Evolutionary conservation across 441 rosid genomes (phyloP).

Genomic region (Gossypium schwendimanii): DNA sequence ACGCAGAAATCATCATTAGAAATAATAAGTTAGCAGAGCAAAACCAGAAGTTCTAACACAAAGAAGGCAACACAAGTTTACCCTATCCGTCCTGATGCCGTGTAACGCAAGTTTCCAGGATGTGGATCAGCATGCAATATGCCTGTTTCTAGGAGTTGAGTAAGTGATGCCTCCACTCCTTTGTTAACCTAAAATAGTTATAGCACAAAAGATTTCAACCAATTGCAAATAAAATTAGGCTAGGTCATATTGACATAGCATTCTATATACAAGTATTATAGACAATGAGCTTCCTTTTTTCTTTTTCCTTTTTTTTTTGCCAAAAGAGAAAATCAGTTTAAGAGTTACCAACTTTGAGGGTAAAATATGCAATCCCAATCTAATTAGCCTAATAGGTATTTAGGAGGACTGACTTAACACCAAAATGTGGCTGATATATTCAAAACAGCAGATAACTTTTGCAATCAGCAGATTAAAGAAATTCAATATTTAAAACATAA

Average conservation of each 20-base stretch:
- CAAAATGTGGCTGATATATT: neutral
- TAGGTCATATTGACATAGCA: slow-evolving; percentile 6
- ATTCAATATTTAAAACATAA: neutral
- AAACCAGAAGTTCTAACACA: slow-evolving; percentile 13
- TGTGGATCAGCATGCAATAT: slow-evolving; percentile 97
- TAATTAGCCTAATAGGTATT: neutral
- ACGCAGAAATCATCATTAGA: slow-evolving; percentile 19
- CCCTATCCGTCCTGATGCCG: slow-evolving; percentile 80
- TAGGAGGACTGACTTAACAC: neutral
- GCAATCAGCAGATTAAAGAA: neutral
- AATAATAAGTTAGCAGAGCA: slow-evolving; percentile 16
- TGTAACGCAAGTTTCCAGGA: slow-evolving; percentile 90
- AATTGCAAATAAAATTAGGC: slow-evolving; percentile 13
- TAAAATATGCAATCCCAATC: slow-evolving; percentile 4
- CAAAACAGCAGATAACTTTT: neutral
- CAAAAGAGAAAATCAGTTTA: neutral
- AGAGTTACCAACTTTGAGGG: neutral
- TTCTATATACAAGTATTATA: neutral
- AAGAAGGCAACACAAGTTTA: slow-evolving; percentile 25
- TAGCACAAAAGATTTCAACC: slow-evolving; percentile 11
- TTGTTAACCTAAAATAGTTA: slow-evolving; percentile 57
- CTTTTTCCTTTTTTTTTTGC: neutral
- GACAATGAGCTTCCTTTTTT: neutral
- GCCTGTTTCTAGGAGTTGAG: slow-evolving; percentile 94
- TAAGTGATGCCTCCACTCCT: slow-evolving; percentile 85